Evolutionary conservation across 176 grass and related monocot species (phyloP).

Genomic region (Lolium perenne): DNA sequence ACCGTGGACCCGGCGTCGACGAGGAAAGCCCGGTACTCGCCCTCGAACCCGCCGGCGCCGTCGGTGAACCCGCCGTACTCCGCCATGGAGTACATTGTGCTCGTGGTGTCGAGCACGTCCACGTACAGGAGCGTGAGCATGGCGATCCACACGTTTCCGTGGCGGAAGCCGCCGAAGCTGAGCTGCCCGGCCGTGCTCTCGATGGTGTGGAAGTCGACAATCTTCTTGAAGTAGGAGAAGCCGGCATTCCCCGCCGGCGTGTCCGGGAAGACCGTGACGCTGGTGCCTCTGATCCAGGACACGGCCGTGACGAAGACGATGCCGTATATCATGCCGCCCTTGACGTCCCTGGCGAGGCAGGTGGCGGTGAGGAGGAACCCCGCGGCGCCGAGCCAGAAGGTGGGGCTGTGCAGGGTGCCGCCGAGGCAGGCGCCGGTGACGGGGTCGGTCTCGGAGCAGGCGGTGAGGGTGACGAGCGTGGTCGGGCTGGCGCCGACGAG

Average conservation of each 20-base stretch:
- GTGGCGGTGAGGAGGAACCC: conserved; percentile 69
- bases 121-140: conserved; percentile 70
- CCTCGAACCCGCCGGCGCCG: conserved; percentile 63
- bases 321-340: conserved; percentile 77
- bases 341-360: conserved; percentile 57
- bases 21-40: conserved; percentile 70
- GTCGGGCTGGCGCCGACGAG: conserved; percentile 71
- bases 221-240: conserved; percentile 67
- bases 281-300: conserved; percentile 67
- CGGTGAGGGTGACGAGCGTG: conserved; percentile 69
- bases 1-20: conserved; percentile 62
- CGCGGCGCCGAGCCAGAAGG: conserved; percentile 71
- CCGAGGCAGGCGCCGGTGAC: conserved; percentile 60
- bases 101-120: conserved; percentile 73
- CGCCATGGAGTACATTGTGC: conserved; percentile 80
- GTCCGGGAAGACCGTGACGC: conserved; percentile 69
- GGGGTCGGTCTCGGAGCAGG: conserved; percentile 64
- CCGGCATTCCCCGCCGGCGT: conserved; percentile 55
- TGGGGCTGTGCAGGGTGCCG: conserved; percentile 66
- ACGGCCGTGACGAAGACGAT: conserved; percentile 65
- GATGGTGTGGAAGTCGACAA: conserved; percentile 67
- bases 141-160: conserved; percentile 52
- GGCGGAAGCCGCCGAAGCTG: conserved; percentile 54
- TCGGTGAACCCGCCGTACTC: conserved; percentile 65
- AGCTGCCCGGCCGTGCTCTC: conserved; percentile 48